These are phyloP conservation scores for Trichoderma asperellum DNA, from an alignment of 2,329 filamentous ascomycete species.

Conservation along the genomic window DNA sequence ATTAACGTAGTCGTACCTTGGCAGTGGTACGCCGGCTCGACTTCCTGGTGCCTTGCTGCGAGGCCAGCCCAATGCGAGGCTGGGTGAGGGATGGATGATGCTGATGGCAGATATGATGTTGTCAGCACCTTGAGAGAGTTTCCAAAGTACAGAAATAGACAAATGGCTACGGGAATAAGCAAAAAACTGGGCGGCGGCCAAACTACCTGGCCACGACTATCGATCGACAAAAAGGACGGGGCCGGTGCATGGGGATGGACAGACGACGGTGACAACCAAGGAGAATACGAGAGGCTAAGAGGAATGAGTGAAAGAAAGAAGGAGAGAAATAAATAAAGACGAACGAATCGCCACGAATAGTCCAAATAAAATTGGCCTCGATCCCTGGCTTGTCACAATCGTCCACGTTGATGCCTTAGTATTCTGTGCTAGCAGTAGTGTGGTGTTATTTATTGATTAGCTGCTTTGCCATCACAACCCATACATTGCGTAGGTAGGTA, in stretches of 20 bases:
- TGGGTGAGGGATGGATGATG: background rate
- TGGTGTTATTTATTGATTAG: background rate
- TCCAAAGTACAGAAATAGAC: background rate
- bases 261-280: background rate
- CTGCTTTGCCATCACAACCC: background rate
- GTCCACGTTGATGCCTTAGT: constrained; percentile 11
- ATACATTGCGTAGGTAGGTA: too few relatives aligned
- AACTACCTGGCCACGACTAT: background rate
- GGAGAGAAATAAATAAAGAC: background rate
- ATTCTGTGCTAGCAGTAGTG: background rate
- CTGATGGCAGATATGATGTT: background rate
- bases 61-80: background rate
- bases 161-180: background rate
- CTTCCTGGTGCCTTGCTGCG: background rate
- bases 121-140: background rate
- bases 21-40: background rate
- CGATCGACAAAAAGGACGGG: background rate
- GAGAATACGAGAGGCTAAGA: background rate
- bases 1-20: background rate
- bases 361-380: background rate
- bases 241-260: background rate
- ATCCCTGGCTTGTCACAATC: constrained; percentile 8
- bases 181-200: background rate
- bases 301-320: background rate
- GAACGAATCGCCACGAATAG: background rate